A percentile compares a stretch with the other conserved stretches of the same genome.
Evolutionary conservation across 371 early-diverging fungal genomes (phyloP).

Genomic region (Polyrhizophydium stewartii): DNA sequence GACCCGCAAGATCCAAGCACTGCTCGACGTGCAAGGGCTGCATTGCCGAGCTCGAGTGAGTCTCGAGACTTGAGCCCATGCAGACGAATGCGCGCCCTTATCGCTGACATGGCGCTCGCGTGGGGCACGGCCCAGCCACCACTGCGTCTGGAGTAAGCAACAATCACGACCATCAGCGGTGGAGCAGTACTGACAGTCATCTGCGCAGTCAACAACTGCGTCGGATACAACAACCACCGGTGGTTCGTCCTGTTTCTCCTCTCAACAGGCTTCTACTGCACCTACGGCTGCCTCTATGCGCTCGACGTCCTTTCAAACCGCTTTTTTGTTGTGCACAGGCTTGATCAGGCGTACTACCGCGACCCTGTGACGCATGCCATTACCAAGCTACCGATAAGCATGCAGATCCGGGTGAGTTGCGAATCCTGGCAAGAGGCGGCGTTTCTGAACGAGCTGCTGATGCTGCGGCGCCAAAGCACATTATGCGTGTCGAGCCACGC

Average conservation of each 20-base stretch:
- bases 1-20: not conserved
- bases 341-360: not conserved
- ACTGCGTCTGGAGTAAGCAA: slow-evolving; percentile 1
- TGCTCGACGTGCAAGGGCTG: not conserved
- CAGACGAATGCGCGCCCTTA: not conserved
- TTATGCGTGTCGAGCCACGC: not conserved
- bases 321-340: not conserved
- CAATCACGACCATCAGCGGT: not conserved
- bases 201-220: not conserved
- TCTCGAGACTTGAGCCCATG: not conserved
- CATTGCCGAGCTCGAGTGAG: not conserved
- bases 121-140: not conserved
- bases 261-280: not conserved
- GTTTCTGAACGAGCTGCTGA: slow-evolving; percentile 1
- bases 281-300: not conserved
- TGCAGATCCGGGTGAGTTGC: not conserved
- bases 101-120: not conserved
- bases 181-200: not conserved
- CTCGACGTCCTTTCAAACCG: not conserved
- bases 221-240: not conserved
- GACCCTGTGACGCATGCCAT: not conserved
- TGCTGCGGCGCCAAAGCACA: not conserved
- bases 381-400: not conserved
- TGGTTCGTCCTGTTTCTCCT: not conserved
- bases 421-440: not conserved